phyloP scores from a whole-genome alignment of 768 basidiomycete species.

The Exidia glandulosa region DNA sequence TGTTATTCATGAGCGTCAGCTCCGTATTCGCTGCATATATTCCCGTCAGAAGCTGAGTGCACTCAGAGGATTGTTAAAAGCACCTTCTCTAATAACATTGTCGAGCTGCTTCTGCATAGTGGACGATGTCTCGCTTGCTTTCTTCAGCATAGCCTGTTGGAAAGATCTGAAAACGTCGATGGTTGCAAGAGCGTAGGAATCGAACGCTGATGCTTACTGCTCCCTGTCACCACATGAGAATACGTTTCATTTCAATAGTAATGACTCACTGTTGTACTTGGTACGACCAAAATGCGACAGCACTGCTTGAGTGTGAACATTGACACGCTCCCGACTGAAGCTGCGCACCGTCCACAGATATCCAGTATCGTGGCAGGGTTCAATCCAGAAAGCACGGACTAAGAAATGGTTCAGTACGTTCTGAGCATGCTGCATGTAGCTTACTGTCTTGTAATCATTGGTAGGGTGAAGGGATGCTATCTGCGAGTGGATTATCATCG shows the following conservation, averaged over 20 bases:
- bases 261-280: slow-evolving; percentile 60
- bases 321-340: neutral
- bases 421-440: slow-evolving; percentile 7
- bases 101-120: slow-evolving; percentile 79
- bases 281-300: slow-evolving; percentile 86
- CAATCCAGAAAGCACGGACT: slow-evolving; percentile 81
- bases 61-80: neutral
- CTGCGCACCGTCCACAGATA: slow-evolving; percentile 59
- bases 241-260: neutral
- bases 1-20: slow-evolving; percentile 56
- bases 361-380: slow-evolving; percentile 67
- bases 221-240: too few species aligned
- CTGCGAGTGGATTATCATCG: slow-evolving; percentile 8
- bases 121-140: slow-evolving; percentile 70
- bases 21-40: slow-evolving; percentile 57
- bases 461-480: slow-evolving; percentile 60
- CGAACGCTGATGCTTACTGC: too few species aligned
- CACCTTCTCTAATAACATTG: slow-evolving; percentile 78
- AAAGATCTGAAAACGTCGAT: slow-evolving; percentile 70
- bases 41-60: neutral
- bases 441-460: slow-evolving; percentile 84
- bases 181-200: too few species aligned
- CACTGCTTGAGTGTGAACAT: slow-evolving; percentile 28
- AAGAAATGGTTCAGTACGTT: slow-evolving; percentile 25
- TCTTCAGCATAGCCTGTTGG: slow-evolving; percentile 74